Evolutionary conservation across 2,329 filamentous ascomycete species (phyloP).

Genomic region (Sporothrix globosa): DNA sequence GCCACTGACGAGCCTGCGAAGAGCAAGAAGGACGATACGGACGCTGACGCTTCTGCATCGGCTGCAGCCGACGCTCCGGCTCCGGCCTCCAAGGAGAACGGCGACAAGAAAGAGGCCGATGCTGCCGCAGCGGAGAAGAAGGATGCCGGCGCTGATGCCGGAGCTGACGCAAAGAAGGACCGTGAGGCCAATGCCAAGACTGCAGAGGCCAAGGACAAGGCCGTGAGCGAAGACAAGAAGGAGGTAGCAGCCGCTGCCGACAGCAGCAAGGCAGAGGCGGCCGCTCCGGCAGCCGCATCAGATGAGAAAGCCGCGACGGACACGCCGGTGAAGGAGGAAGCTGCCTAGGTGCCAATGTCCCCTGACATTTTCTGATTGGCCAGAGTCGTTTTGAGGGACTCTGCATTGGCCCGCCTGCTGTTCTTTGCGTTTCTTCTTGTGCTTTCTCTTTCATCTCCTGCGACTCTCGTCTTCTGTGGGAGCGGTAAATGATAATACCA

Average conservation of each 20-base stretch:
- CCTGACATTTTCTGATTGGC: not conserved
- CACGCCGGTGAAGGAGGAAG: constrained; percentile 33
- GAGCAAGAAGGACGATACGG: constrained; percentile 20
- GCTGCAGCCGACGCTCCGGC: not conserved
- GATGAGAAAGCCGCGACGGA: constrained; percentile 23
- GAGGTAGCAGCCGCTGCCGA: not conserved
- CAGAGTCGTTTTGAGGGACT: not conserved
- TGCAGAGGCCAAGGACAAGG: constrained; percentile 16
- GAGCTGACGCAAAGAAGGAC: not conserved
- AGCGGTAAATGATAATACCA: constrained; percentile 26
- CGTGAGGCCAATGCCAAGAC: not conserved
- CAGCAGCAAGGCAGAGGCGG: not conserved
- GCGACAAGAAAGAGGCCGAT: constrained; percentile 10
- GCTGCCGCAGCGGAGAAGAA: not conserved
- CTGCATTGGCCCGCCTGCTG: not conserved
- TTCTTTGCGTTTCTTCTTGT: not conserved
- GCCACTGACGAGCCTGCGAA: not conserved
- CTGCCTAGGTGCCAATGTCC: constrained; percentile 15
- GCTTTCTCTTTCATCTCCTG: not conserved
- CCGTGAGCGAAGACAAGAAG: constrained; percentile 9
- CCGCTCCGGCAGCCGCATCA: constrained; percentile 1
- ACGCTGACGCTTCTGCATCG: constrained; percentile 1
- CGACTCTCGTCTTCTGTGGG: constrained; percentile 11
- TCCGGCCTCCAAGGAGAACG: constrained; percentile 8
- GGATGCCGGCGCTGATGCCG: not conserved